phyloP scores from a whole-genome alignment of 306 rosid species.

The Lathyrus tuberosus region DNA sequence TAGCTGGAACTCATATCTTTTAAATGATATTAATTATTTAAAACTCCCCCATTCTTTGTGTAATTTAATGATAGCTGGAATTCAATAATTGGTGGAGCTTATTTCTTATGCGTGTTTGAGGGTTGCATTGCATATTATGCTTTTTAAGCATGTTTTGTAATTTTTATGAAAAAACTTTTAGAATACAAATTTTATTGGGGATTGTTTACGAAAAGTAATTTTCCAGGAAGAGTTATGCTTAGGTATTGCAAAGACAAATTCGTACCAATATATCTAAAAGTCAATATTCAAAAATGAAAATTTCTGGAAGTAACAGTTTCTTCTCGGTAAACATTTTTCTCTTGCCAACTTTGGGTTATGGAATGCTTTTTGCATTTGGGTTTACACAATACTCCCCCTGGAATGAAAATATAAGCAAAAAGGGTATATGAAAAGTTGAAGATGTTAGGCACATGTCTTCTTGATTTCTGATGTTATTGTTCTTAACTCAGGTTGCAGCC shows the following conservation, averaged over 20 bases:
- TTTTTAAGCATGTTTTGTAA: conserved; percentile 24
- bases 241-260: conserved; percentile 8
- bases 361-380: conserved; percentile 35
- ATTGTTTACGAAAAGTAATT: conserved; percentile 13
- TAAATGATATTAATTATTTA: background rate
- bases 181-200: conserved; percentile 27
- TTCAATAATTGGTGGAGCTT: conserved; percentile 28
- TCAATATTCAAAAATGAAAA: conserved; percentile 18
- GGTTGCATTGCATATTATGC: conserved; percentile 25
- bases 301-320: conserved; percentile 24
- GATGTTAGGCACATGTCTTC: conserved; percentile 12
- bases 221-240: conserved; percentile 22
- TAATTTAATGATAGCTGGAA: conserved; percentile 31
- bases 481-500: conserved; percentile 76
- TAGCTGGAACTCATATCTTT: conserved; percentile 24
- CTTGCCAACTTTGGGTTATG: conserved; percentile 24
- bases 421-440: too few relatives aligned
- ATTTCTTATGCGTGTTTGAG: conserved; percentile 8
- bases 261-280: conserved; percentile 6
- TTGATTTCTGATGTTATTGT: conserved; percentile 30
- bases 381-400: background rate
- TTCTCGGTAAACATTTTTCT: conserved; percentile 1
- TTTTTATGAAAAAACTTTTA: conserved; percentile 15
- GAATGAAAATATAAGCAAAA: too few relatives aligned
- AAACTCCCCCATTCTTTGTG: conserved; percentile 10